Conservation (phyloP, 2,329 filamentous ascomycete species). For the Xylariaceae sp. region DNA sequence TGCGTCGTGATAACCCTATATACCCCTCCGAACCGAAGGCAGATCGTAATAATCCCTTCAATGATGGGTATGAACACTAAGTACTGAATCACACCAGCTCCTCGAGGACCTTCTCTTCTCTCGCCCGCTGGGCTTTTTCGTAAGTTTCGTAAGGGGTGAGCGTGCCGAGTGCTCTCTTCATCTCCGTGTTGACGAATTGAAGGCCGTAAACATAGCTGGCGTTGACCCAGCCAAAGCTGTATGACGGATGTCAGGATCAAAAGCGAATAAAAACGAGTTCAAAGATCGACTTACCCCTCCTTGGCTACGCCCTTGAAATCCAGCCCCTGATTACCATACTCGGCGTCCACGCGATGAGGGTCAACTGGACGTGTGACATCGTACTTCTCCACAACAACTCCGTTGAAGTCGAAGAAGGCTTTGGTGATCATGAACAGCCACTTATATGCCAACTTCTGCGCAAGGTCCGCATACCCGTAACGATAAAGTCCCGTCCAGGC, state of each 20-base stretch:
- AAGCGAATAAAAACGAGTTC: neutral
- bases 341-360: conserved; percentile 91
- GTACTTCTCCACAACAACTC: conserved; percentile 98
- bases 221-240: conserved; percentile 97
- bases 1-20: neutral
- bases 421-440: conserved; percentile 99
- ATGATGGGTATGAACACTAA: neutral
- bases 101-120: conserved; percentile 58
- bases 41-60: no score
- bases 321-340: conserved; percentile 95
- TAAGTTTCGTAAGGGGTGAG: conserved; percentile 88
- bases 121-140: conserved; percentile 68
- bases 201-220: conserved; percentile 96
- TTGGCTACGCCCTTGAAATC: conserved; percentile 96
- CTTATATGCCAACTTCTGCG: conserved; percentile 88
- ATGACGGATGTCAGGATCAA: conserved; percentile 11
- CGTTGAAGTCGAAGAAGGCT: conserved; percentile 98
- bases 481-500: conserved; percentile 92
- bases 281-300: conserved; percentile 76
- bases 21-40: neutral
- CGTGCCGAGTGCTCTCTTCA: conserved; percentile 86
- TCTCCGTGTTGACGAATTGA: conserved; percentile 86
- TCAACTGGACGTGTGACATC: conserved; percentile 90
- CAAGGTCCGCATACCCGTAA: conserved; percentile 91
- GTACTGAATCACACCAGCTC: conserved; percentile 30